These are phyloP conservation scores for Fusarium sp. DNA, from an alignment of 2,329 filamentous ascomycete genomes.

Conservation along the genomic window DNA sequence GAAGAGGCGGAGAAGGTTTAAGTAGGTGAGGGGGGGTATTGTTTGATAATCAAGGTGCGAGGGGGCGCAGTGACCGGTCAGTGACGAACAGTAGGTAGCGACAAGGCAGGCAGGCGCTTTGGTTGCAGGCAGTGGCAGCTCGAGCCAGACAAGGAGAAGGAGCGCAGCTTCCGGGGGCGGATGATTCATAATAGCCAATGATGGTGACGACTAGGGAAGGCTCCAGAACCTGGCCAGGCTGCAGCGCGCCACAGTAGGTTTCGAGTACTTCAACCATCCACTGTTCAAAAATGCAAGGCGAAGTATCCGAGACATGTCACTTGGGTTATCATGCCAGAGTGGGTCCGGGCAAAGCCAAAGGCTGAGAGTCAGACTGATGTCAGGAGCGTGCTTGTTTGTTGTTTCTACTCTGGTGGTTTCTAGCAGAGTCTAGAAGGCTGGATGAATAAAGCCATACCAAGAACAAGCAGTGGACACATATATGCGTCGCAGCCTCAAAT, in stretches of 20 bases:
- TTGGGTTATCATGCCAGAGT: constrained; percentile 19
- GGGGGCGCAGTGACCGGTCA: constrained; percentile 44
- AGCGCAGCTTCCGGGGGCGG: constrained; percentile 44
- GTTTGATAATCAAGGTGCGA: constrained; percentile 43
- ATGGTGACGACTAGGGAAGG: constrained; percentile 48
- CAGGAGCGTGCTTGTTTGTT: constrained; percentile 20
- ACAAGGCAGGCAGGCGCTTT: constrained; percentile 24
- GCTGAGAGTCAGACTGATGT: constrained; percentile 29
- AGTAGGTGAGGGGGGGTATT: constrained; percentile 45
- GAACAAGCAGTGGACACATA: not conserved
- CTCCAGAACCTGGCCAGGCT: constrained; percentile 53
- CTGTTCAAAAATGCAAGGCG: not conserved
- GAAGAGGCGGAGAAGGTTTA: constrained; percentile 48
- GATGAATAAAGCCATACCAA: not conserved
- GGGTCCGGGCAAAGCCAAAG: constrained; percentile 18
- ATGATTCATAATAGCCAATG: constrained; percentile 55
- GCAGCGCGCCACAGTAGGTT: constrained; percentile 39
- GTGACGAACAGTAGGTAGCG: constrained; percentile 33
- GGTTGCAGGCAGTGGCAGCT: constrained; percentile 9
- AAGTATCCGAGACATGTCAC: constrained; percentile 38
- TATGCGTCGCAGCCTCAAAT: not conserved
- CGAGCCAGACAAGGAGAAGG: constrained; percentile 3
- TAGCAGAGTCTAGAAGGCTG: constrained; percentile 21
- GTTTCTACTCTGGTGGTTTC: constrained; percentile 21
- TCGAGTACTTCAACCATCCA: constrained; percentile 29